These are phyloP conservation scores for Microascus cirrosus DNA, from an alignment of 2,329 filamentous ascomycete genomes.

Conservation along the genomic window DNA sequence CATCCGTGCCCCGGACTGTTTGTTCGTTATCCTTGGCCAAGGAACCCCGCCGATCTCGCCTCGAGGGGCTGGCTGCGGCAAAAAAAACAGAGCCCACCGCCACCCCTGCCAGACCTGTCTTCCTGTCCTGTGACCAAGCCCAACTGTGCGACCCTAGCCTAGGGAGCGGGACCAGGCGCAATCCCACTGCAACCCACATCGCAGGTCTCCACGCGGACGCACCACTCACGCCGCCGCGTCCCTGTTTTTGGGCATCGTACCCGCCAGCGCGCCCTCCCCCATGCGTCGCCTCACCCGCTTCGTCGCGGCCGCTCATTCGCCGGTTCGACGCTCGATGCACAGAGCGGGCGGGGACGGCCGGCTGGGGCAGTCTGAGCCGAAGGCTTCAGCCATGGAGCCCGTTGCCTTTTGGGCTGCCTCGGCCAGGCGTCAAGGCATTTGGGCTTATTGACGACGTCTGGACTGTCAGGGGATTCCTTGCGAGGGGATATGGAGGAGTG, in stretches of 20 bases:
- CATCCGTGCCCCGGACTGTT: too few relatives aligned
- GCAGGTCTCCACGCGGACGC: background rate
- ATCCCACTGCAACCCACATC: background rate
- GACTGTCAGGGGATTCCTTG: too few relatives aligned
- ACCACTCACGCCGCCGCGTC: background rate
- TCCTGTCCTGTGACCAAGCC: slow-evolving; percentile 2
- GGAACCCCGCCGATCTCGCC: background rate
- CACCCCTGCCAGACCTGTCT: background rate
- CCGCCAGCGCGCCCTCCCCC: too few relatives aligned
- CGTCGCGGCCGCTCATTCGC: background rate
- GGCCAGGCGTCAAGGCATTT: background rate
- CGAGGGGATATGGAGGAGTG: too few relatives aligned
- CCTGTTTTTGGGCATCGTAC: background rate
- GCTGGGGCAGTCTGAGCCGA: background rate
- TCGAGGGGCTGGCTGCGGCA: too few relatives aligned
- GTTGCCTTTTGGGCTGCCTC: background rate
- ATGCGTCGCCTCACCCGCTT: background rate
- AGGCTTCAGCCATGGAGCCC: too few relatives aligned
- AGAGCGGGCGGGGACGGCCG: too few relatives aligned
- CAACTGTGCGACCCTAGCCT: slow-evolving; percentile 3
- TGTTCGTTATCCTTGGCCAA: too few relatives aligned
- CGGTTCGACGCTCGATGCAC: background rate
- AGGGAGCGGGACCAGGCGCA: slow-evolving; percentile 3
- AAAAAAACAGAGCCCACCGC: too few relatives aligned
- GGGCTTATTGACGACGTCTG: background rate